These are phyloP conservation scores for Syzygium aqueum DNA, from an alignment of 345 rosid genomes.

Conservation along the genomic window DNA sequence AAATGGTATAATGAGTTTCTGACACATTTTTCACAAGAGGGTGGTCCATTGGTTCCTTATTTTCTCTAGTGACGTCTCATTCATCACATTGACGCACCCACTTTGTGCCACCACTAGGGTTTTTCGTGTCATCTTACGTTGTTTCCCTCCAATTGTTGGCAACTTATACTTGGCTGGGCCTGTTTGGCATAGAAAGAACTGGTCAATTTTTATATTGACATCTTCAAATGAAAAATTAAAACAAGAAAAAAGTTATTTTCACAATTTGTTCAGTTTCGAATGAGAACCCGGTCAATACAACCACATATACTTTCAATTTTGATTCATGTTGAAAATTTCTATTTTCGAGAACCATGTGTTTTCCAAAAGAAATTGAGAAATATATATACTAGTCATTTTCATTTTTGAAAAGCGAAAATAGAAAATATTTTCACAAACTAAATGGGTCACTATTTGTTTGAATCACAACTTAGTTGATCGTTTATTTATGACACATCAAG, in stretches of 20 bases:
- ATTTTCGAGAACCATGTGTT: background rate
- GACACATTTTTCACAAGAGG: background rate
- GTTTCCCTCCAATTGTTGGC: background rate
- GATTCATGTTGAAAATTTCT: background rate
- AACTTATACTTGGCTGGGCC: background rate
- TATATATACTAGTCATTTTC: background rate
- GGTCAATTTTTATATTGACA: background rate
- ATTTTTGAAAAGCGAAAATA: background rate
- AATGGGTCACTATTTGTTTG: background rate
- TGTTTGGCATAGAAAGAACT: background rate
- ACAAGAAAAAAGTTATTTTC: background rate
- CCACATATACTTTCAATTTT: background rate
- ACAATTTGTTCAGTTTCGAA: background rate
- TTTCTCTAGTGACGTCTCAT: background rate
- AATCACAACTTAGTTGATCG: background rate
- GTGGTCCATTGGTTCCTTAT: background rate
- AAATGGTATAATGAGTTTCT: background rate
- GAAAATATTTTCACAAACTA: background rate
- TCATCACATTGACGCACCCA: background rate
- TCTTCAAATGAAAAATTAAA: background rate
- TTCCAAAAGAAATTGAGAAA: background rate
- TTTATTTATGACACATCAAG: background rate
- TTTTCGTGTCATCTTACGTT: background rate
- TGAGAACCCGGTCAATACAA: background rate
- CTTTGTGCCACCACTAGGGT: background rate